Base-by-base conservation (phyloP, 768 basidiomycete species). In the Termitomyces sp. region DNA sequence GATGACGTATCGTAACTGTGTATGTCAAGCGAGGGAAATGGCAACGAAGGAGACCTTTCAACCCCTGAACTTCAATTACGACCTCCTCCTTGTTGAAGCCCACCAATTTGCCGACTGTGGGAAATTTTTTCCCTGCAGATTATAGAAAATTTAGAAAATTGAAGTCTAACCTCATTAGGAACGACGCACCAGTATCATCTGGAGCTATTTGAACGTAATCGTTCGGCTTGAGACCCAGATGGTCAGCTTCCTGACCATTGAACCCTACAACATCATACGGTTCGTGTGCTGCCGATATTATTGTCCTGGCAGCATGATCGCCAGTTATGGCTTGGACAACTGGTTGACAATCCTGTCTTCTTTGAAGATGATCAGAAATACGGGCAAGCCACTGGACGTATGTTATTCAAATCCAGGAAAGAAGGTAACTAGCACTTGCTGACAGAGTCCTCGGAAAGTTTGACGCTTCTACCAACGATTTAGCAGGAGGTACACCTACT, bases 21-120 rank as follows among this genome's bases (percentile, higher is more conserved):
- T 74, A 80, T 10, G 73, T 71, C 38, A 80, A 65, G 14, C 81
- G 70, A 38, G 85, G 84, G 68, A 86, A 85, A 69, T 86, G 84
- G 56, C 75, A 79, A 48, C 77, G 75, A 20, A 82, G 61, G 7
- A 68, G 59, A 5, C 78, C 79, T n/a, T 70, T 68, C 0, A 69
- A 61, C 2, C 75, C 79, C 47, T 72, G 62, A 0, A 79, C 75
- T 66, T 84, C 79, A 35, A 87, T 66, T 1, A 80, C 77, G 18
- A 78, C 68, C 63, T 85, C 79, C 63, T 81, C 79, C 38, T 66
- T 69, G 65, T 74, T 81, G 32, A 85, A 71, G 0, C 74, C 79
- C 10, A 85, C 72, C 10, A 87, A 73, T 57, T 72, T 81, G 12
- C 84, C 85, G 7, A 65, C 56, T 1, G 83, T 84, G 2, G 76